Conservation (phyloP, 2,329 filamentous ascomycete genomes). For the Colletotrichum orchidophilum region DNA sequence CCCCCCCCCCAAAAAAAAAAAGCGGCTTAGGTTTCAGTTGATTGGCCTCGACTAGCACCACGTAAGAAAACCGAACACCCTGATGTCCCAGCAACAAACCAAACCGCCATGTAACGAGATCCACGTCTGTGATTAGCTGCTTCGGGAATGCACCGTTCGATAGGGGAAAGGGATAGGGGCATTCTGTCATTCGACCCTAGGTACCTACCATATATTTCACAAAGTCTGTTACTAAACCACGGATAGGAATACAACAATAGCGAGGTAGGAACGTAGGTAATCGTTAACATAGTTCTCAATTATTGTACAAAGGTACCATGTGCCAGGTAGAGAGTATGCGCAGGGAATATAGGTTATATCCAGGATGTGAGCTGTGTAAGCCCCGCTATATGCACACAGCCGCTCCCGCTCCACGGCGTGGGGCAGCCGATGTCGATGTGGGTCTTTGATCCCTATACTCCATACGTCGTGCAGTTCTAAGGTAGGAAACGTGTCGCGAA, state of each 20-base stretch:
- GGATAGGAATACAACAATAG: no score
- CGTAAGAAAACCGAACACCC: neutral
- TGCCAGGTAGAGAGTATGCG: no score
- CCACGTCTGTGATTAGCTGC: neutral
- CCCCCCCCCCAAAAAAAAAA: no score
- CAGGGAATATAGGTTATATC: neutral
- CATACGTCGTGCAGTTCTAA: neutral
- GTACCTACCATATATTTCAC: no score
- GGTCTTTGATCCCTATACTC: neutral
- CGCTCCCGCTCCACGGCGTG: neutral
- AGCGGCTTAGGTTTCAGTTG: no score
- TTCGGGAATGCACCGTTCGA: neutral
- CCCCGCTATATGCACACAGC: neutral
- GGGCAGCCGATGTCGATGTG: neutral
- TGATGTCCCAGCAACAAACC: neutral
- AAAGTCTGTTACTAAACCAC: no score
- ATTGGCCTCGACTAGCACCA: no score
- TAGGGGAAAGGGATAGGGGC: neutral
- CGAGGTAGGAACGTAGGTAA: neutral
- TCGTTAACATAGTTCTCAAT: no score
- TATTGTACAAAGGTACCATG: no score
- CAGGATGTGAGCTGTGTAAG: neutral
- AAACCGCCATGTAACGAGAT: neutral
- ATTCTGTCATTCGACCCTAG: neutral
- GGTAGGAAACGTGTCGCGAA: conserved; percentile 6